Percentiles rank a stretch among this genome's conserved stretches.
These are phyloP conservation scores for Coix lacrymajobi DNA, from an alignment of 176 grass and related monocot species.

Conservation along the genomic window DNA sequence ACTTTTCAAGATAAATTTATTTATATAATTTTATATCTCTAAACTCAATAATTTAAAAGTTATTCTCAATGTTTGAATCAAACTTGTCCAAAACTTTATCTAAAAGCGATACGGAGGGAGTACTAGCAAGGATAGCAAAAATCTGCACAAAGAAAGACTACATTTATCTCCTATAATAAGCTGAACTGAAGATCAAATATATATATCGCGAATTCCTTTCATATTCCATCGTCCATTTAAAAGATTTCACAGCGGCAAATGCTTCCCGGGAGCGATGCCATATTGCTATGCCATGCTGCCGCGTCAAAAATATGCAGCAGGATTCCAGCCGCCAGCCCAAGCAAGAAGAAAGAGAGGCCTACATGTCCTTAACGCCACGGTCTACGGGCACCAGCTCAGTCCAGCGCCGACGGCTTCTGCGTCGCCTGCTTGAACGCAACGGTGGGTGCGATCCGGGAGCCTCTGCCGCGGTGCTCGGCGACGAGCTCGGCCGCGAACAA, in stretches of 20 bases:
- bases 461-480: constrained; percentile 68
- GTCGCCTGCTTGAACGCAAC: constrained; percentile 88
- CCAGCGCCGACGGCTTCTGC: constrained; percentile 17
- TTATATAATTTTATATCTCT: no score
- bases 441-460: constrained; percentile 81
- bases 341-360: constrained; percentile 24
- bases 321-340: constrained; percentile 35
- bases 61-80: no score
- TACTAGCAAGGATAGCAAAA: not conserved
- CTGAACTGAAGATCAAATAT: constrained; percentile 19
- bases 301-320: constrained; percentile 82
- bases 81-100: no score
- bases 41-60: no score
- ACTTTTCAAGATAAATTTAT: no score
- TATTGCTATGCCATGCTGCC: constrained; percentile 48
- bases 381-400: not conserved
- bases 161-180: constrained; percentile 16
- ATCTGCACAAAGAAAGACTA: constrained; percentile 10
- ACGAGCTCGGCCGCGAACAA: constrained; percentile 73
- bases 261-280: constrained; percentile 34
- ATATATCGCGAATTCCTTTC: constrained; percentile 43
- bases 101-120: no score
- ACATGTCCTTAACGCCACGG: constrained; percentile 21
- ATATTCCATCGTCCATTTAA: not conserved
- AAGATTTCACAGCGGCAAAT: constrained; percentile 14